A percentile compares a stretch with the other conserved stretches of the same genome.
Conservation (phyloP, 768 basidiomycete species). For the Melanogaster broomeanus region DNA sequence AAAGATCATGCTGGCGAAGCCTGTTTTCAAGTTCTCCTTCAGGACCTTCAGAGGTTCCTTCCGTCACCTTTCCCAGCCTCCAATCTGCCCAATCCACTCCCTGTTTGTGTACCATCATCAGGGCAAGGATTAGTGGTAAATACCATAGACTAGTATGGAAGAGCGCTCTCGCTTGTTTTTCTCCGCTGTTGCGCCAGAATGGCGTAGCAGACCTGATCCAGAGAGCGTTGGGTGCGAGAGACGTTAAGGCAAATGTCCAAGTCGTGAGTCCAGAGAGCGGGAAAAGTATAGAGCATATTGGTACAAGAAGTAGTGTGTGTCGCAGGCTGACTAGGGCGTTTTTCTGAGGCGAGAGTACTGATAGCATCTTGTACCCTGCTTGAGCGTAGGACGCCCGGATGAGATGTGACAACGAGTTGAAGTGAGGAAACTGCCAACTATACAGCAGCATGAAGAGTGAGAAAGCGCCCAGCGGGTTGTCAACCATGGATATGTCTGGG, state of each 20-base stretch:
- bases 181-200: constrained; percentile 73
- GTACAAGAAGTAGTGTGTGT: constrained; percentile 74
- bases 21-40: neutral
- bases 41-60: neutral
- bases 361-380: constrained; percentile 93
- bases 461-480: constrained; percentile 82
- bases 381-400: constrained; percentile 88
- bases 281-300: constrained; percentile 76
- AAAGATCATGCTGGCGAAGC: neutral
- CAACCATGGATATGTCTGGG: constrained; percentile 51
- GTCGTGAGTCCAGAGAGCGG: constrained; percentile 94
- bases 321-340: constrained; percentile 87
- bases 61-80: constrained; percentile 17
- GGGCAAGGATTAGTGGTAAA: constrained; percentile 81
- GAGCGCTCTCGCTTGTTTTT: constrained; percentile 74
- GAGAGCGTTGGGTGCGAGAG: constrained; percentile 72
- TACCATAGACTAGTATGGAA: constrained; percentile 90
- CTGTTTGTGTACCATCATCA: constrained; percentile 96
- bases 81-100: constrained; percentile 76
- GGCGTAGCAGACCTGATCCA: constrained; percentile 67
- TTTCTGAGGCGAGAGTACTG: constrained; percentile 70
- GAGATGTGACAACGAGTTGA: constrained; percentile 89
- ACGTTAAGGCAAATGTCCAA: constrained; percentile 82
- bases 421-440: constrained; percentile 99
- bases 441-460: constrained; percentile 84